These are phyloP conservation scores for Kodamaea restingae DNA, from an alignment of 805 yeast genomes.

Conservation along the genomic window DNA sequence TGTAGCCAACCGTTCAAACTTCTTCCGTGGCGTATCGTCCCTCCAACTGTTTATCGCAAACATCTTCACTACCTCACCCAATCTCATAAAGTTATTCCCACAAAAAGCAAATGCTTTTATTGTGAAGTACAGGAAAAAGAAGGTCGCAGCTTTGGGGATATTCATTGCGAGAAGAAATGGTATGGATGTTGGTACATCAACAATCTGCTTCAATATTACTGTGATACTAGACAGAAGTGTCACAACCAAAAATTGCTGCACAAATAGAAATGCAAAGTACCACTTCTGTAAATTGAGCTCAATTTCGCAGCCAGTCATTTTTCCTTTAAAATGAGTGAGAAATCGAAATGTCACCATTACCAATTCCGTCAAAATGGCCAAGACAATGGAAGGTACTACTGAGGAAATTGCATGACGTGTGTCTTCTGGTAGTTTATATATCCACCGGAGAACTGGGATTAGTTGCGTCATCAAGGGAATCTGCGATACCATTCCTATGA, in stretches of 20 bases:
- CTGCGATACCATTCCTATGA: constrained; percentile 73
- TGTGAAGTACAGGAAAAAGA: constrained; percentile 73
- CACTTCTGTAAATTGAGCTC: constrained; percentile 73
- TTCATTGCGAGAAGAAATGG: constrained; percentile 71
- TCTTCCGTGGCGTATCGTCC: constrained; percentile 62
- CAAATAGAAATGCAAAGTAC: constrained; percentile 73
- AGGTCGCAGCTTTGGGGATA: constrained; percentile 81
- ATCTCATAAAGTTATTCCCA: constrained; percentile 66
- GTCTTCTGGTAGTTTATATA: constrained; percentile 51
- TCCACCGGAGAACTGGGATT: constrained; percentile 57
- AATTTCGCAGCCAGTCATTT: constrained; percentile 55
- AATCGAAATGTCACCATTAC: constrained; percentile 57
- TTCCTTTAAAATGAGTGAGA: constrained; percentile 54
- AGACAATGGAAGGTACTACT: constrained; percentile 62
- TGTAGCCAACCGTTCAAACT: constrained; percentile 40
- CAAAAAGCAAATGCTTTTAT: constrained; percentile 73
- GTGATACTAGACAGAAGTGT: constrained; percentile 79
- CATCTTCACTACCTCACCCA: constrained; percentile 46
- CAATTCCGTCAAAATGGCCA: constrained; percentile 58
- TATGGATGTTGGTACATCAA: constrained; percentile 68
- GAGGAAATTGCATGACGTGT: constrained; percentile 54
- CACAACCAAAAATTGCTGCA: constrained; percentile 80
- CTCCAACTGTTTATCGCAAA: constrained; percentile 29
- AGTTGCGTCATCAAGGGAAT: constrained; percentile 59
- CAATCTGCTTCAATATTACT: constrained; percentile 54